Evolutionary conservation across 176 grass and related monocot species (phyloP), one percentile per base, ranked within the genome.

Genomic region (Canna indica): DNA sequence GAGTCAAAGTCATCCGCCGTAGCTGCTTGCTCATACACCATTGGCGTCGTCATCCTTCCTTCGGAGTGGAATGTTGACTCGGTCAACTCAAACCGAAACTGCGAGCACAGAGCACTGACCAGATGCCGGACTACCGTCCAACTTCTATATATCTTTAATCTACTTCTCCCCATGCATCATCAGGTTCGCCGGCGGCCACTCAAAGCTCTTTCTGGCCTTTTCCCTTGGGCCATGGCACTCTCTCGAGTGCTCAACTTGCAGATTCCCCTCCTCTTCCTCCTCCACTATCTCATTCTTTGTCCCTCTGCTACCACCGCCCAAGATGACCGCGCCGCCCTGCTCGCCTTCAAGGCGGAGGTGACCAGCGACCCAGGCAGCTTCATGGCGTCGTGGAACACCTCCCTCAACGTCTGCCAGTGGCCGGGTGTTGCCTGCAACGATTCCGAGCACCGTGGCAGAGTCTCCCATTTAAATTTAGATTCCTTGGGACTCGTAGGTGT

Each of bases 271-370:
- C 8, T 47, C 29, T 28, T 52, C 27, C 44, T 70, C 27, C 45
- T 70, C 3, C 68, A 48, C 0, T 4, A 13, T 29, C 13, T 32
- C 22, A 26, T 31, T 41, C 24, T 0, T 17, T 31, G 44, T 18
- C 4, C 2, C 15, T 52, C 68, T 12, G 68, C 26, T 4, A 8
- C 26, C 42, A 18, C 68, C 1, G 20, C 5, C 11, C 42, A 17
- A 14, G 16, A 22, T 13, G 82, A 85, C 26, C 77, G 35, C 10
- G 10, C 31, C n/a, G 77, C 77, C 27, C 67, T 85, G 54, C 73
- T 85, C 2, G 72, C 67, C 27, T 76, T 85, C 64, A 80, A 76
- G 65, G 64, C 56, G 6, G 77, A 71, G 20, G 72, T 85, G 36
- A 80, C 57, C 44, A 29, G 69, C 18, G 72, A 72, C 52, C 65